phyloP scores from a whole-genome alignment of 208 protist species.

The Trypanosoma mega region DNA sequence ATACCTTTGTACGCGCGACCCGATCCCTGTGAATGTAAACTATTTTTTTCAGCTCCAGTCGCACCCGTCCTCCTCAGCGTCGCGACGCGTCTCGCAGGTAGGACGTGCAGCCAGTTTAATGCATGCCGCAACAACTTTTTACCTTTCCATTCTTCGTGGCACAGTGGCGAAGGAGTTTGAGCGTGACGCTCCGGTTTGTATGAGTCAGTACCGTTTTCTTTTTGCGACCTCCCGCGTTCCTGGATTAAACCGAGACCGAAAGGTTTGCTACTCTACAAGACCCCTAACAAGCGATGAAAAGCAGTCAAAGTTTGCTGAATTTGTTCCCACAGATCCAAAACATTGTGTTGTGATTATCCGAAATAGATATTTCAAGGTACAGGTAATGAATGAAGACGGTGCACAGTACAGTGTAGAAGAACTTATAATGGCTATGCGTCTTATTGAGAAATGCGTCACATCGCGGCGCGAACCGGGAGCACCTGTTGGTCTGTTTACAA shows the following conservation, averaged over 20 bases:
- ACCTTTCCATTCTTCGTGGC: constrained; percentile 29
- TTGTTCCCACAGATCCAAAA: constrained; percentile 24
- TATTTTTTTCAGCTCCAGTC: constrained; percentile 46
- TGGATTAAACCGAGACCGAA: constrained; percentile 31
- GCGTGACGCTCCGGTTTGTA: constrained; percentile 35
- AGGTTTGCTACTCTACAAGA: constrained; percentile 36
- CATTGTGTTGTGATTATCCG: constrained; percentile 40
- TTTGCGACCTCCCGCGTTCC: constrained; percentile 44
- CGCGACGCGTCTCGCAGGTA: constrained; percentile 25
- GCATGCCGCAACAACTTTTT: constrained; percentile 32
- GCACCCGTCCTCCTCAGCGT: constrained; percentile 14
- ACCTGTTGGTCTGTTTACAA: constrained; percentile 43
- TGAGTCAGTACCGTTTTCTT: constrained; percentile 40
- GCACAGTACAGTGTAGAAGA: constrained; percentile 23
- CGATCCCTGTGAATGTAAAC: constrained; percentile 50
- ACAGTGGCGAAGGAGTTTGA: constrained; percentile 33
- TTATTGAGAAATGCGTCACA: constrained; percentile 21
- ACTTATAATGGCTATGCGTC: constrained; percentile 17
- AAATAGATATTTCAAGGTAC: constrained; percentile 30
- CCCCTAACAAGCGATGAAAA: constrained; percentile 29
- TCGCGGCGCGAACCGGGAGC: constrained; percentile 17
- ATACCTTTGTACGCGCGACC: constrained; percentile 34
- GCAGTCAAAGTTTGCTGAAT: constrained; percentile 36
- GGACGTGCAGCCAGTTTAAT: constrained; percentile 43
- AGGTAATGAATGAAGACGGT: constrained; percentile 20